Evolutionary conservation across 805 yeast species (phyloP).

Genomic region (Brettanomyces nanus): DNA sequence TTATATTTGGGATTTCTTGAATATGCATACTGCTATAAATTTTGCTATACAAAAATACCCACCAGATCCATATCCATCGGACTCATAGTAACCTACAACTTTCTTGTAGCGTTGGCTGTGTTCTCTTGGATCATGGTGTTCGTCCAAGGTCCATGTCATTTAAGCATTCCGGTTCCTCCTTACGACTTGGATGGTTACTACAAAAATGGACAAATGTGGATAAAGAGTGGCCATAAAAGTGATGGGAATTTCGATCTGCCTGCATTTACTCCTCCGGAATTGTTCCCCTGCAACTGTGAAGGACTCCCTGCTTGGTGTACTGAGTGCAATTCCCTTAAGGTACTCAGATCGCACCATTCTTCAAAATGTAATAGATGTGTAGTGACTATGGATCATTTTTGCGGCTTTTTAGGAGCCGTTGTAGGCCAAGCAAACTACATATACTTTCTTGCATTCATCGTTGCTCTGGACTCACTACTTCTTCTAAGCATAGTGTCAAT

Average conservation of each 20-base stretch:
- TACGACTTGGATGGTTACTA: slow-evolving; percentile 22
- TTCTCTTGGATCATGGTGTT: slow-evolving; percentile 39
- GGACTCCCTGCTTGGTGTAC: slow-evolving; percentile 80
- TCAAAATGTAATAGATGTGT: slow-evolving; percentile 48
- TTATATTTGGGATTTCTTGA: slow-evolving; percentile 21
- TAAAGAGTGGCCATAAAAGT: slow-evolving; percentile 4
- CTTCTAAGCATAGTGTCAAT: slow-evolving; percentile 16
- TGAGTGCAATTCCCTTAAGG: slow-evolving; percentile 54
- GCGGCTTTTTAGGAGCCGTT: slow-evolving; percentile 66
- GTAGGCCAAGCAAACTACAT: slow-evolving; percentile 64
- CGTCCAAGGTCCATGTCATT: slow-evolving; percentile 50
- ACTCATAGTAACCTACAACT: slow-evolving; percentile 23
- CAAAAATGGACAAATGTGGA: slow-evolving; percentile 11
- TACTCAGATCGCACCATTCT: slow-evolving; percentile 67
- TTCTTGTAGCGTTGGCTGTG: slow-evolving; percentile 21
- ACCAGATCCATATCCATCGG: slow-evolving; percentile 22
- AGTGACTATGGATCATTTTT: slow-evolving; percentile 75
- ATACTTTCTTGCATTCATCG: slow-evolving; percentile 46
- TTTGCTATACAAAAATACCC: slow-evolving; percentile 22
- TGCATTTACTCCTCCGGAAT: slow-evolving; percentile 36
- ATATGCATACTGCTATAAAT: slow-evolving; percentile 21
- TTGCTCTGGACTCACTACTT: slow-evolving; percentile 30
- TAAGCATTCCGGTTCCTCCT: slow-evolving; percentile 31
- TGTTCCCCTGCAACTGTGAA: slow-evolving; percentile 57
- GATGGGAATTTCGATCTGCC: background rate